Conservation (phyloP, 805 yeast species). For the Lachancea cidri region DNA sequence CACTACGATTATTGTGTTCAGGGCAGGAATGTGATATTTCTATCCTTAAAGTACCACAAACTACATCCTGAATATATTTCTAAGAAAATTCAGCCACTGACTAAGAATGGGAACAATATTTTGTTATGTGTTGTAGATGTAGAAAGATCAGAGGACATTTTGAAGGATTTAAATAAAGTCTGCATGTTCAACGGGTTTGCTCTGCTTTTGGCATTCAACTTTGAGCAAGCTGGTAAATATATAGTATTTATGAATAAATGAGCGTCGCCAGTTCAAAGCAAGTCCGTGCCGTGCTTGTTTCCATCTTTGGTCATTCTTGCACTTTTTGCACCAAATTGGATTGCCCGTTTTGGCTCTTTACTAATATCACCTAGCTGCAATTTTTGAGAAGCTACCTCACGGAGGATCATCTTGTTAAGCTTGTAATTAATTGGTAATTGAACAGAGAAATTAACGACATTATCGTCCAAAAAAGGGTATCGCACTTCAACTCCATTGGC, state of each 20-base stretch:
- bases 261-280: conserved; percentile 16
- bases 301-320: conserved; percentile 87
- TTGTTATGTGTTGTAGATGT: conserved; percentile 62
- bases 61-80: conserved; percentile 70
- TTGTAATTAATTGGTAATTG: conserved; percentile 47
- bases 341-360: conserved; percentile 83
- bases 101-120: conserved; percentile 44
- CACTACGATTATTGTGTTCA: conserved; percentile 63
- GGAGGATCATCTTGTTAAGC: conserved; percentile 50
- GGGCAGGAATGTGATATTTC: conserved; percentile 51
- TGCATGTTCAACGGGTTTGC: conserved; percentile 41
- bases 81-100: conserved; percentile 43
- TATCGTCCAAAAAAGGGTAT: conserved; percentile 75
- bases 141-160: conserved; percentile 45
- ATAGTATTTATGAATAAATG: conserved; percentile 30
- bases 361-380: conserved; percentile 52
- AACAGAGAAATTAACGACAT: conserved; percentile 48
- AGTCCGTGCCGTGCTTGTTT: conserved; percentile 71
- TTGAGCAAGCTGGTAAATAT: conserved; percentile 49
- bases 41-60: conserved; percentile 68
- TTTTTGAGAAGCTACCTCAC: conserved; percentile 50
- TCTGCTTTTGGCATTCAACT: conserved; percentile 39
- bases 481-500: conserved; percentile 86
- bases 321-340: conserved; percentile 92
- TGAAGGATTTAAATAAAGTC: conserved; percentile 37